Evolutionary conservation across 2,329 filamentous ascomycete species (phyloP).

Genomic region (Setomelanomma holmii): DNA sequence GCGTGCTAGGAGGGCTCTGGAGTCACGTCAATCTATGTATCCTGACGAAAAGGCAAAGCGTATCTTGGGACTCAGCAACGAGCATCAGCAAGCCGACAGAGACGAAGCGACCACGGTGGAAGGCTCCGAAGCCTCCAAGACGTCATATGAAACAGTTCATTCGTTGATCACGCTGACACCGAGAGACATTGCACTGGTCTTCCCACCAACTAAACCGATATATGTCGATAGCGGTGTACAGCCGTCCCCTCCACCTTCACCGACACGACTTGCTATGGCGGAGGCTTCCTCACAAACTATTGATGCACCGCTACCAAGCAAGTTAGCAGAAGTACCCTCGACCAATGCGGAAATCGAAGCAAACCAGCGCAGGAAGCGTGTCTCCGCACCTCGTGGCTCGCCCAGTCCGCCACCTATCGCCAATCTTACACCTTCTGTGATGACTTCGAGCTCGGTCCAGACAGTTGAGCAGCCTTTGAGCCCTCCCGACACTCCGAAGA

Average conservation of each 20-base stretch:
- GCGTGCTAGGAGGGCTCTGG: slow-evolving; percentile 46
- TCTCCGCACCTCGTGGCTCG: slow-evolving; percentile 50
- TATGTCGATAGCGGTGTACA: slow-evolving; percentile 83
- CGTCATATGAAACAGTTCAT: slow-evolving; percentile 26
- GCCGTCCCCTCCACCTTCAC: slow-evolving; percentile 82
- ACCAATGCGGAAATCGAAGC: slow-evolving; percentile 65
- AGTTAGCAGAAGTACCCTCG: slow-evolving; percentile 25
- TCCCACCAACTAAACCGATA: slow-evolving; percentile 46
- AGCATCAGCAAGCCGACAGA: slow-evolving; percentile 31
- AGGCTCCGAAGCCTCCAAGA: slow-evolving; percentile 34
- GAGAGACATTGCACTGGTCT: slow-evolving; percentile 38
- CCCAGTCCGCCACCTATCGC: slow-evolving; percentile 17
- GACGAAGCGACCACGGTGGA: slow-evolving; percentile 26
- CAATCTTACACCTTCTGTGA: slow-evolving; percentile 43
- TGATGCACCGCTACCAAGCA: slow-evolving; percentile 26
- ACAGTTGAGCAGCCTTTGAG: slow-evolving; percentile 69
- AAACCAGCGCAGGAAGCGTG: slow-evolving; percentile 75
- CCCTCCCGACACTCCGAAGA: slow-evolving; percentile 70
- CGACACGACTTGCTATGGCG: slow-evolving; percentile 51
- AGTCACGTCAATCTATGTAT: slow-evolving; percentile 51
- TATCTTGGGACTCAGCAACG: slow-evolving; percentile 50
- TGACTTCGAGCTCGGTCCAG: slow-evolving; percentile 72
- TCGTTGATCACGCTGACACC: slow-evolving; percentile 33
- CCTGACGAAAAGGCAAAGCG: slow-evolving; percentile 56
- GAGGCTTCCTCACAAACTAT: slow-evolving; percentile 31